Base-by-base conservation (phyloP, 2,329 filamentous ascomycete species). In the Calonectria montana region DNA sequence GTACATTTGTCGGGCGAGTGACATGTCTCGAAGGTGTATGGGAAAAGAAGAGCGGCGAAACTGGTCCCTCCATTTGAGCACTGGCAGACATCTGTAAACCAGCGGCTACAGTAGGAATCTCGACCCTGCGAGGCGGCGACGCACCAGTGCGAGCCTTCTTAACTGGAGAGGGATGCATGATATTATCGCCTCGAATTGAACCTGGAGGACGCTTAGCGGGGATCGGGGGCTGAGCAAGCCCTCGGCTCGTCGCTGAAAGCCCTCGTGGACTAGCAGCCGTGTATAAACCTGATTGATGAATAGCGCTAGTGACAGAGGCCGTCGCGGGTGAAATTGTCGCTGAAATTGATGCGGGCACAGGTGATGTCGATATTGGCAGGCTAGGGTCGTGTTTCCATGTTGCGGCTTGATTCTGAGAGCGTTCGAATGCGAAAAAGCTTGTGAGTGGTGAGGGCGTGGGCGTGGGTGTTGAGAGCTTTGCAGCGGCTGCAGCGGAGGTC, bases 11-110 rank as follows among this genome's bases (percentile, higher is more conserved):
- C 16, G 85, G 84, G 39, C 86, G 83, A 67, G 77, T 78, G 31
- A 80, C 75, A 37, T 83, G 82, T 43, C 81, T 81, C 15, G 82
- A 81, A 18, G 84, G 76, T 41, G 83, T 85, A 69, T 86, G 84
- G 12, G 88, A 88, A 77, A 89, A 89, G 81, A 89, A 89, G 29
- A 89, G 82, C 7, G 88, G 88, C 9, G 88, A 89, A 12, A 84
- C 82, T n/a, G 85, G 80, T 37, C 82, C 82, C 53, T 86, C 84
- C 35, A 80, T 77, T 37, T 74, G 74, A 15, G 75, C 64, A 47
- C 81, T 76, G 64, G 78, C 79, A 16, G 78, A 73, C 74, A 66
- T 65, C 66, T 72, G 78, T 76, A 70, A 79, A 75, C 65, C 65
- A n/a, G 67, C 55, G 10, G 70, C 64, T 59, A 73, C 39, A 78